Evolutionary conservation across 306 rosid genomes (phyloP), one percentile per base, ranked within the genome.

Genomic region (Lathyrus oleraceus): DNA sequence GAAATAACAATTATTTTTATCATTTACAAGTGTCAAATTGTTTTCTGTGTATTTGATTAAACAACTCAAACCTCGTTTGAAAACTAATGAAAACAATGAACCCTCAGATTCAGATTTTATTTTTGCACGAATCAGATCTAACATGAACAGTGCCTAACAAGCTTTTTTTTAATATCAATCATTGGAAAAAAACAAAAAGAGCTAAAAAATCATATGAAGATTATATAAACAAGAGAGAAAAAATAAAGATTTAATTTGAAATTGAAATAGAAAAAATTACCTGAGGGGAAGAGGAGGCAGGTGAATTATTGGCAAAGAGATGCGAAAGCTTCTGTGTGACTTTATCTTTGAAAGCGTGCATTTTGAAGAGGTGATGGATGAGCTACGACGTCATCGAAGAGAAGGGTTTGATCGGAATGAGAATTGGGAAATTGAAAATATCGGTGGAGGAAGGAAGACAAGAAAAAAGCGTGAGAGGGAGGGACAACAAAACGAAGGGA

Each of bases 281-380:
- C 92, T 74, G 81, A 17, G 75, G 69, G 6, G 81, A 58, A 21
- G 56, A 25, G 40, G 77, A 35, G 17, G 68, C 43, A 25, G 95
- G 60, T 35, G 92, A 72, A 77, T 82, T 81, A 77, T 76, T 81
- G 15, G 85, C 66, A 71, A 95, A 83, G 66, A 91, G 70, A 79
- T 87, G 75, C 5, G 91, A 84, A 13, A 94, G 49, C 78, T 76
- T 94, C 74, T 81, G 85, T 1, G 88, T 65, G 17, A 95, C 83
- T 63, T 83, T 95, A 5, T 91, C 89, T 72, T 72, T 95, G 54
- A 95, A 76, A 44, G 91, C 17, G n/a, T 82, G 8, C 99, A 88
- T 90, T 57, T 36, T 70, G 65, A 56, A 62, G 65, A 14, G 48
- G 4, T 63, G 61, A 14, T 12, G 27, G 38, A 28, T 57, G 57